phyloP scores from a whole-genome alignment of 306 rosid genomes.

The Pyrus communis region DNA sequence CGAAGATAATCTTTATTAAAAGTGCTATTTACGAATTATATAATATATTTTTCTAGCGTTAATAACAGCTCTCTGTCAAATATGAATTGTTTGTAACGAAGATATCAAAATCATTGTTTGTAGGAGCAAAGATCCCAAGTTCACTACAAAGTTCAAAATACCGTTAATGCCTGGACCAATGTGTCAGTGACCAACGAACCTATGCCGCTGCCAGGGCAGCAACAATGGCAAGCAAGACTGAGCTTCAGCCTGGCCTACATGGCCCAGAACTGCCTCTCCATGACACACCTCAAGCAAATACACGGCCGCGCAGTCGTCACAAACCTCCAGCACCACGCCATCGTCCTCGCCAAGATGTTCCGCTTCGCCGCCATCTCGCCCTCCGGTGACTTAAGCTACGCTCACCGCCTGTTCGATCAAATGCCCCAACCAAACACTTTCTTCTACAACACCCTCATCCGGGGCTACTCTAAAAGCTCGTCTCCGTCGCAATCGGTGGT shows the following conservation, averaged over 20 bases:
- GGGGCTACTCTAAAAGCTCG: constrained; percentile 40
- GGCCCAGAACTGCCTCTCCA: constrained; percentile 43
- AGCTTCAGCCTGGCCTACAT: constrained; percentile 21
- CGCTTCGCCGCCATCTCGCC: constrained; percentile 55
- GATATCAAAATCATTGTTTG: neutral
- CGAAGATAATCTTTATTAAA: fast-evolving
- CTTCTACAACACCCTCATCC: constrained; percentile 54
- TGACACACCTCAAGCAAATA: constrained; percentile 44
- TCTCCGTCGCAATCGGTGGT: constrained; percentile 23
- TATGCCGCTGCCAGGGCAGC: constrained; percentile 4
- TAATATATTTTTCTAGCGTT: too few species aligned
- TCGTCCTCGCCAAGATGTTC: constrained; percentile 57
- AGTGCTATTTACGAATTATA: too few species aligned
- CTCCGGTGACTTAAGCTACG: constrained; percentile 40
- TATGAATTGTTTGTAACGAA: too few species aligned
- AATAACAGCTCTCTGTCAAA: too few species aligned
- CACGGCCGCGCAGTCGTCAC: constrained; percentile 38
- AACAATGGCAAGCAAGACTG: constrained; percentile 16
- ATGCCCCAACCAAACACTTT: constrained; percentile 43
- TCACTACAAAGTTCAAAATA: neutral
- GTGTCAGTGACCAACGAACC: neutral
- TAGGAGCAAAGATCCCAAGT: neutral
- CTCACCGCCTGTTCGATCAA: constrained; percentile 45
- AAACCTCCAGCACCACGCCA: constrained; percentile 28
- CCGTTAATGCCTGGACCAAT: neutral